These are phyloP conservation scores for Boletus semigastroideus DNA, from an alignment of 1,284 basidiomycete species.

Conservation along the genomic window DNA sequence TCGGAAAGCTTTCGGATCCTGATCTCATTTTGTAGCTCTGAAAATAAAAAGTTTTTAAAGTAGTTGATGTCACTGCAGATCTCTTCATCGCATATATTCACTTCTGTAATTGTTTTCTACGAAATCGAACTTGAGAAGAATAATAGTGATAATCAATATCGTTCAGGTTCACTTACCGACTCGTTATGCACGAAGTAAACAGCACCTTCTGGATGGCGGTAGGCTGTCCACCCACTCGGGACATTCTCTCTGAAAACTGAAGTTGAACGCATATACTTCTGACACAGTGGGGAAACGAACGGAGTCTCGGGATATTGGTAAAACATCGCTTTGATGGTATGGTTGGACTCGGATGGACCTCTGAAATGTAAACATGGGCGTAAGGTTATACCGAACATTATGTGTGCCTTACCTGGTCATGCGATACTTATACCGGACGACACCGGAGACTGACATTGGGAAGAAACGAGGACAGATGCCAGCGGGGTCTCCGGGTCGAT, in stretches of 20 bases:
- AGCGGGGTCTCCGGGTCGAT: slow-evolving; percentile 10
- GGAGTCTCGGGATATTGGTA: slow-evolving; percentile 16
- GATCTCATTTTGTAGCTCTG: slow-evolving; percentile 13
- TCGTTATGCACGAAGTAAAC: slow-evolving; percentile 29
- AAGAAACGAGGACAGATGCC: background rate
- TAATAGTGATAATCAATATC: background rate
- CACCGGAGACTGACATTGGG: slow-evolving; percentile 16
- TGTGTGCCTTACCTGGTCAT: slow-evolving; percentile 13
- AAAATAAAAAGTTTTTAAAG: slow-evolving; percentile 18
- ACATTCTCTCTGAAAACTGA: slow-evolving; percentile 8
- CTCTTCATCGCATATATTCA: slow-evolving; percentile 18
- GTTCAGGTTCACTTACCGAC: slow-evolving; percentile 21
- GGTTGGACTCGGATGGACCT: background rate
- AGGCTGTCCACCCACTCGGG: slow-evolving; percentile 27
- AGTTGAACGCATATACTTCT: background rate
- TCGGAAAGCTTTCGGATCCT: background rate
- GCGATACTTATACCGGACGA: slow-evolving; percentile 20
- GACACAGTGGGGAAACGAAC: slow-evolving; percentile 15
- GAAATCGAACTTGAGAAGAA: slow-evolving; percentile 1
- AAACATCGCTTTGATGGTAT: slow-evolving; percentile 18
- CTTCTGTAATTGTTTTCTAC: slow-evolving; percentile 35
- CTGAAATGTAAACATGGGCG: slow-evolving; percentile 14
- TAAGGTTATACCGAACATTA: background rate
- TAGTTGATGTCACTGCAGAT: slow-evolving; percentile 26
- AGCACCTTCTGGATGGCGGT: slow-evolving; percentile 31